These are phyloP conservation scores for Triglochin maritima DNA, from an alignment of 106 monocot species.

Conservation along the genomic window DNA sequence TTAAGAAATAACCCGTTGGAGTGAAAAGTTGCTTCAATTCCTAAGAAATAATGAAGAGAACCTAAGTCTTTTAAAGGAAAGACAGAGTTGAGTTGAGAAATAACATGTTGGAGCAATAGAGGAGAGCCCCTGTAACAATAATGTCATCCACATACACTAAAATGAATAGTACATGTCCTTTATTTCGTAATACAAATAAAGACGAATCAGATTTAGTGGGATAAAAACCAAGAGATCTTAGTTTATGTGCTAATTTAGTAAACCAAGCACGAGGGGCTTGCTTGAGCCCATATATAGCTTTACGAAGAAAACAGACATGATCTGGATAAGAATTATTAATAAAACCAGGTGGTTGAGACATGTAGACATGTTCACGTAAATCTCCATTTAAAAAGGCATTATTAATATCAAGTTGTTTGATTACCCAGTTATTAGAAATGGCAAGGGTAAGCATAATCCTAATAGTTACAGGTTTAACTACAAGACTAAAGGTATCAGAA, in stretches of 20 bases:
- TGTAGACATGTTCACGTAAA: neutral
- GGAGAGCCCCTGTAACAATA: neutral
- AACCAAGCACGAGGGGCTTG: slow-evolving; percentile 2
- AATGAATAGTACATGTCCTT: neutral
- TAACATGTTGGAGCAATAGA: neutral
- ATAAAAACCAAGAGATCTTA: neutral
- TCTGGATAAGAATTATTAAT: neutral
- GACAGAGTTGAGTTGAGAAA: neutral
- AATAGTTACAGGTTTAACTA: neutral
- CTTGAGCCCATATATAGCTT: neutral
- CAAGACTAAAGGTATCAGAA: slow-evolving; percentile 9
- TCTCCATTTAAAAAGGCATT: too few species aligned
- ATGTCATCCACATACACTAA: slow-evolving; percentile 17
- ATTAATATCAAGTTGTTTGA: neutral
- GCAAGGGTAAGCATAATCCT: too few species aligned
- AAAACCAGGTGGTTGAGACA: neutral
- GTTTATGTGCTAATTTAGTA: neutral
- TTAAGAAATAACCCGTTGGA: neutral
- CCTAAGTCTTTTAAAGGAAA: slow-evolving; percentile 1
- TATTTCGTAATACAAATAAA: neutral
- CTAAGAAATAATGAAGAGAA: neutral
- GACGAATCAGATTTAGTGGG: neutral
- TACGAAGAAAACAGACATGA: neutral
- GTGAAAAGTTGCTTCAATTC: neutral
- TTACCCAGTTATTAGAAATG: neutral